phyloP scores from a whole-genome alignment of 768 basidiomycete species.

The Kwoniella pini region DNA sequence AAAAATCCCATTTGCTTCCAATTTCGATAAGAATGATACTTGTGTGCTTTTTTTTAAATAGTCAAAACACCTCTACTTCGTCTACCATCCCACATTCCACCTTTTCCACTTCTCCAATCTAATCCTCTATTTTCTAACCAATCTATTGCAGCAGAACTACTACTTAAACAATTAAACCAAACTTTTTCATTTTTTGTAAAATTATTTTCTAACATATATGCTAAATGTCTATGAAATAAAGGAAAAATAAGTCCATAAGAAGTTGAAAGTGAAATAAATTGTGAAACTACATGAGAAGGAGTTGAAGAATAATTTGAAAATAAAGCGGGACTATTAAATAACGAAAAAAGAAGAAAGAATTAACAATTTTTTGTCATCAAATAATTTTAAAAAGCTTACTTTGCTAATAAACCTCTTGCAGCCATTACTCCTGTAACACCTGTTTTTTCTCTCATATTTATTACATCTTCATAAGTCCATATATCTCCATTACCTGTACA shows the following conservation, averaged over 20 bases:
- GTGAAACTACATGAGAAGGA: constrained; percentile 54
- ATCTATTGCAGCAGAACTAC: constrained; percentile 55
- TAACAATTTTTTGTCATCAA: not conserved
- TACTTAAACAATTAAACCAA: constrained; percentile 55
- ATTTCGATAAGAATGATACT: too few relatives aligned
- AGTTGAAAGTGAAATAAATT: constrained; percentile 54
- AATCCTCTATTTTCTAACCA: constrained; percentile 54
- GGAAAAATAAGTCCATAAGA: constrained; percentile 56
- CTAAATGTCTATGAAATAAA: constrained; percentile 58
- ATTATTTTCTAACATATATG: constrained; percentile 57
- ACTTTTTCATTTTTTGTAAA: constrained; percentile 53
- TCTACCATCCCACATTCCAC: constrained; percentile 39
- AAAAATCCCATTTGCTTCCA: too few relatives aligned
- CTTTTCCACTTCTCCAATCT: constrained; percentile 18
- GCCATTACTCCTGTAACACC: constrained; percentile 59
- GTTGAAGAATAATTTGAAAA: constrained; percentile 57
- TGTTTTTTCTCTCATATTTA: constrained; percentile 53
- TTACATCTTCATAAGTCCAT: constrained; percentile 56
- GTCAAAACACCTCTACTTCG: constrained; percentile 22
- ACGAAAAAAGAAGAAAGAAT: not conserved
- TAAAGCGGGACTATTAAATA: constrained; percentile 54
- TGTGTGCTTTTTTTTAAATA: not conserved
- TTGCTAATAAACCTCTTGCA: constrained; percentile 59
- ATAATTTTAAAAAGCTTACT: too few relatives aligned
- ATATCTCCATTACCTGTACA: constrained; percentile 59